Evolutionary conservation across 2,329 filamentous ascomycete genomes (phyloP), one percentile per base, ranked within the genome.

Genomic region (Aureobasidium subglaciale): DNA sequence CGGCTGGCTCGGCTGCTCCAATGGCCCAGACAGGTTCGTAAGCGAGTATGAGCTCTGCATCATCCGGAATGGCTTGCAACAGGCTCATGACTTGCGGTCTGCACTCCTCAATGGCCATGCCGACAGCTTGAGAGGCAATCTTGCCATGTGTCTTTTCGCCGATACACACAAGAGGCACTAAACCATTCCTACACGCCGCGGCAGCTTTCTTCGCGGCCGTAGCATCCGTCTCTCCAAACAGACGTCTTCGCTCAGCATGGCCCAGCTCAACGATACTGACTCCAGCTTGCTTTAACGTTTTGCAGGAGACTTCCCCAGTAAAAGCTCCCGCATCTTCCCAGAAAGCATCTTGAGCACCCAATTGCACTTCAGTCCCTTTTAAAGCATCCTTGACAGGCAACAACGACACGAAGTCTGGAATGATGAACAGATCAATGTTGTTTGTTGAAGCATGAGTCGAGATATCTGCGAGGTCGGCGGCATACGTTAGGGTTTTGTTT

Each of bases 1-100:
- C 78, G 0, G 89, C 89, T 2, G 89, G 88, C 64, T 85, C 75
- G 1, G 79, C 74, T 9, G 88, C 84, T 0, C 89, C 89, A 69
- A 93, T 95, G 1, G 89, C 89, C 89, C 89, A 95, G 1, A 93
- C 88, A 7, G 89, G 89, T 73, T 95, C 89, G 66, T 95, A 95
- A 1, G 89, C 89, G 56, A 95, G 78, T 6, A 92, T 80, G 5
- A 93, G 78, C 45, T 90, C 85, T 0, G 83, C 80, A 15, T 82
- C 75, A 10, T 75, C 74, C 0, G 83, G 78, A 7, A 92, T 73
- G 0, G 76, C 79, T 1, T 73, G 72, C 50, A 93, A 67, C 2
- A 88, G 82, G 1, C 81, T 74, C 35, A 77, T 75, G 56, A 95
- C 76, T 69, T 92, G 87, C 4, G 73, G 71, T 32, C 73, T 75